phyloP scores from a whole-genome alignment of 306 rosid genomes.

The Calophaca sinica region DNA sequence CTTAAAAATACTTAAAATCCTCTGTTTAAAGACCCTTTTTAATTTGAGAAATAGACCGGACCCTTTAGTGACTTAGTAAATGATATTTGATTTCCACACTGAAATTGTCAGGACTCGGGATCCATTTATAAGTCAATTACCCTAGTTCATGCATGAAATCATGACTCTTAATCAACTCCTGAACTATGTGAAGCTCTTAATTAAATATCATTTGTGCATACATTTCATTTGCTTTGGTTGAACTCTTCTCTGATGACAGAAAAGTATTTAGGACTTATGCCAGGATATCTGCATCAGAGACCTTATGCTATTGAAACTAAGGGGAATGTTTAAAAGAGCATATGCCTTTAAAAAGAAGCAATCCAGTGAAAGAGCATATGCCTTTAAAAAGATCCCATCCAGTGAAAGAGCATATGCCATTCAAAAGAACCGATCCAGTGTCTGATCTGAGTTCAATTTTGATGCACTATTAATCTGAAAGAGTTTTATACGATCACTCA shows the following conservation, averaged over 20 bases:
- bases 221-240: background rate
- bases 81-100: constrained; percentile 13
- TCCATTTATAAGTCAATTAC: constrained; percentile 4
- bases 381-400: constrained; percentile 7
- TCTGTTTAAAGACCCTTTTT: background rate
- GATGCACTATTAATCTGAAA: constrained; percentile 19
- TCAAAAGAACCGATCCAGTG: constrained; percentile 9
- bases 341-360: background rate
- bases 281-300: background rate
- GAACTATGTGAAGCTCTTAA: background rate
- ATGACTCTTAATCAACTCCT: background rate
- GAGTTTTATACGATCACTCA: constrained; percentile 17
- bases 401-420: background rate
- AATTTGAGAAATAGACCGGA: constrained; percentile 10
- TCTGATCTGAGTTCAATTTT: constrained; percentile 25
- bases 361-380: no score
- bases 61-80: background rate
- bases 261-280: no score
- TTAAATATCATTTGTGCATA: background rate
- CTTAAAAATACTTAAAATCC: background rate
- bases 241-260: background rate
- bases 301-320: background rate
- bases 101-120: constrained; percentile 11
- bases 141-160: background rate
- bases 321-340: constrained; percentile 35